Evolutionary conservation across 257 asterid species (phyloP).

Genomic region (Fraxinus pennsylvanica): DNA sequence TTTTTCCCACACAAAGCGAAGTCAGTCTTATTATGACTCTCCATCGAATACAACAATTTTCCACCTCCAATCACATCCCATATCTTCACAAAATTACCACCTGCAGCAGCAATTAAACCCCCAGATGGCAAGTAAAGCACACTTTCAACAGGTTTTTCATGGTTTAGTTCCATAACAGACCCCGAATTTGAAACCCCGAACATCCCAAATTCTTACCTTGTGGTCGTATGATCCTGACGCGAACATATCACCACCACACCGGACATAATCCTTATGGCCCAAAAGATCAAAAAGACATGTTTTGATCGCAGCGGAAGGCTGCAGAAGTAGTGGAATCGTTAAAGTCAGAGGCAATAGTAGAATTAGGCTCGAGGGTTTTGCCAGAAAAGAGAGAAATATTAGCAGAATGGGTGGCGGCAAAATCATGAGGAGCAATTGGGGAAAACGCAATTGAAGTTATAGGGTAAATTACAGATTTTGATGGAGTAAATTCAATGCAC

Average conservation of each 20-base stretch:
- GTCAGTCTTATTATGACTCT: slow-evolving; percentile 94
- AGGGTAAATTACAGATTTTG: slow-evolving; percentile 49
- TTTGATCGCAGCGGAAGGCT: slow-evolving; percentile 75
- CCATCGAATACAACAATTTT: slow-evolving; percentile 76
- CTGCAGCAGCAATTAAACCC: slow-evolving; percentile 79
- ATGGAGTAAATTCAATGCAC: slow-evolving; percentile 41
- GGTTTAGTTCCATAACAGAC: slow-evolving; percentile 70
- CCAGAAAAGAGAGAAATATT: slow-evolving; percentile 57
- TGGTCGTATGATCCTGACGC: slow-evolving; percentile 89
- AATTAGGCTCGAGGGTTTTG: slow-evolving; percentile 49
- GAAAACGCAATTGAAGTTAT: slow-evolving; percentile 64
- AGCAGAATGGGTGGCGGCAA: slow-evolving; percentile 88
- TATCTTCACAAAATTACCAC: slow-evolving; percentile 80
- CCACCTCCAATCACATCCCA: slow-evolving; percentile 99
- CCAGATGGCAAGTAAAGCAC: slow-evolving; percentile 89
- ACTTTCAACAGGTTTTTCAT: slow-evolving; percentile 89
- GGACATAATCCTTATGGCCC: slow-evolving; percentile 88
- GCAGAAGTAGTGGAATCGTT: slow-evolving; percentile 57
- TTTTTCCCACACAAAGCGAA: slow-evolving; percentile 67
- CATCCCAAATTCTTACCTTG: slow-evolving; percentile 75
- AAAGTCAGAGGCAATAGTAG: slow-evolving; percentile 53
- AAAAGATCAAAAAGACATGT: slow-evolving; percentile 47
- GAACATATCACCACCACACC: slow-evolving; percentile 88
- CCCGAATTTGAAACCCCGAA: slow-evolving; percentile 53
- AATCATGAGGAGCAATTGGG: slow-evolving; percentile 71